Conservation (phyloP, 2,329 filamentous ascomycete genomes). For the Cadophora sp. region DNA sequence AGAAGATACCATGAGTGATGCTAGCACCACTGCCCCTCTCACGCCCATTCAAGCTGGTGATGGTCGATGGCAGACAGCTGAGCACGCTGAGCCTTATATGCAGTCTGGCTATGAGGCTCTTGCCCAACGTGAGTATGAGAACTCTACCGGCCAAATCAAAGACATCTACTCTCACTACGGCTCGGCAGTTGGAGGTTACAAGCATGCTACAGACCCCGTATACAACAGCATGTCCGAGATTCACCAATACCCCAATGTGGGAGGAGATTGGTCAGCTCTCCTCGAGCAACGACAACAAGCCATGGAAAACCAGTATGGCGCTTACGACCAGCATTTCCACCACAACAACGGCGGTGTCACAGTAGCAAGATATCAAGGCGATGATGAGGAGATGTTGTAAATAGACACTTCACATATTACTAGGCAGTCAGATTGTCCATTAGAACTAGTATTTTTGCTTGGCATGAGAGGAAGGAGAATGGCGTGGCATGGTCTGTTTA, state of each 20-base stretch:
- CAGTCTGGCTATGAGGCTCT: conserved; percentile 77
- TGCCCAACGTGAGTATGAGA: conserved; percentile 68
- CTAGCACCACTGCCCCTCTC: conserved; percentile 47
- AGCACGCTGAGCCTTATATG: conserved; percentile 72
- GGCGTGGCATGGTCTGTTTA: conserved; percentile 16
- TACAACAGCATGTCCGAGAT: conserved; percentile 53
- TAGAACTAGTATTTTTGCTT: conserved; percentile 33
- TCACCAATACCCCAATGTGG: conserved; percentile 39
- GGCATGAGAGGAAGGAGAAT: conserved; percentile 23
- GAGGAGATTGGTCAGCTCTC: conserved; percentile 36
- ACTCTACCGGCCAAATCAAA: conserved; percentile 51
- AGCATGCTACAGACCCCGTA: conserved; percentile 70
- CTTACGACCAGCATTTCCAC: conserved; percentile 28
- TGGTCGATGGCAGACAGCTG: conserved; percentile 55
- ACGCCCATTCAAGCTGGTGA: conserved; percentile 59
- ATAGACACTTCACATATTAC: conserved; percentile 37
- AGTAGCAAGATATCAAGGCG: conserved; percentile 32
- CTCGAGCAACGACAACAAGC: conserved; percentile 38
- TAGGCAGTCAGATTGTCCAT: conserved; percentile 36
- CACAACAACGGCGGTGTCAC: conserved; percentile 32
- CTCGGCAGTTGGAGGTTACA: conserved; percentile 55
- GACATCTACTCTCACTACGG: conserved; percentile 55
- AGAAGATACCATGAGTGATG: conserved; percentile 45
- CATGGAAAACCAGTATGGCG: conserved; percentile 45
- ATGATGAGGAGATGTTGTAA: conserved; percentile 47